phyloP scores from a whole-genome alignment of 257 asterid species.

The Rauvolfia tetraphylla region DNA sequence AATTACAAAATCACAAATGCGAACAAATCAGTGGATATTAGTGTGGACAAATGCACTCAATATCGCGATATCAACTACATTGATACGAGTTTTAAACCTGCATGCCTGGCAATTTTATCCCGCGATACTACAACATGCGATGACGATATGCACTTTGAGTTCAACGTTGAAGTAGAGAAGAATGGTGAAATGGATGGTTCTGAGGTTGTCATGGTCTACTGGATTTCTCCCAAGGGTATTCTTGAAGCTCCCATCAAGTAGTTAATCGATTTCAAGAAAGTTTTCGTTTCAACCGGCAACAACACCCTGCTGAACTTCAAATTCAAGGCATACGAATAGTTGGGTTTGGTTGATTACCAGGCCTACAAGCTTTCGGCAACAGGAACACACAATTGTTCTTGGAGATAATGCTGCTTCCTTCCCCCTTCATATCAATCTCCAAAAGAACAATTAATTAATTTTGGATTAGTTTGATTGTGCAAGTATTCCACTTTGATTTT shows the following conservation, averaged over 20 bases:
- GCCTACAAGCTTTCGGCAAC: constrained; percentile 33
- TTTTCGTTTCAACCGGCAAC: constrained; percentile 20
- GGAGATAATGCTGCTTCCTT: constrained; percentile 23
- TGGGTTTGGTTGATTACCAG: constrained; percentile 28
- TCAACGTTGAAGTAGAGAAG: constrained; percentile 27
- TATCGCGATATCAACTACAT: constrained; percentile 34
- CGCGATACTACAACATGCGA: constrained; percentile 9
- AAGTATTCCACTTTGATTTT: no score
- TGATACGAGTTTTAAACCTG: constrained; percentile 6
- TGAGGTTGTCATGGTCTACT: constrained; percentile 31
- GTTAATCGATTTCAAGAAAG: constrained; percentile 33
- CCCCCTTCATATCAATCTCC: constrained; percentile 17
- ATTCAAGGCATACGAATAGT: constrained; percentile 30
- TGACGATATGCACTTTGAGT: neutral
- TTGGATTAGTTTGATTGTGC: neutral
- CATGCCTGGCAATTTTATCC: constrained; percentile 23
- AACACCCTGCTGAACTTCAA: constrained; percentile 15
- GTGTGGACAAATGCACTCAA: constrained; percentile 24
- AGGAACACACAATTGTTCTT: constrained; percentile 30
- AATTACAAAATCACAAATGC: constrained; percentile 10
- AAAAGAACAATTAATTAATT: neutral
- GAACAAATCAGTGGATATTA: neutral
- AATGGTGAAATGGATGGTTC: constrained; percentile 26
- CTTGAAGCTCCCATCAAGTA: constrained; percentile 30
- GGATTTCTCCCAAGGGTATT: constrained; percentile 26